Conservation (phyloP, 495 filamentous ascomycete species). For the Daldinia vernicosa region DNA sequence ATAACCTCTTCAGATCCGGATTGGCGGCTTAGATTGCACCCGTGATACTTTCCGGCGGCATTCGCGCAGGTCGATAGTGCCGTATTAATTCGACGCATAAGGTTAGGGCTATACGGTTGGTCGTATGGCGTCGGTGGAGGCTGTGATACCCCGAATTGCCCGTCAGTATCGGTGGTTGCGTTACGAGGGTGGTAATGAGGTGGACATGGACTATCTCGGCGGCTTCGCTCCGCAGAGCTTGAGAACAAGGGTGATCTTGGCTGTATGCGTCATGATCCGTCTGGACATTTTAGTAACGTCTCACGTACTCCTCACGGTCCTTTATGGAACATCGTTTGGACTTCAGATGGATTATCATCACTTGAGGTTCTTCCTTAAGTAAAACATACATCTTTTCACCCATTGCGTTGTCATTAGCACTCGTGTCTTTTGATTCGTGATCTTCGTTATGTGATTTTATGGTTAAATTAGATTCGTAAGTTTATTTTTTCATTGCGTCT, state of each 20-base stretch:
- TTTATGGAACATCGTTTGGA: background rate
- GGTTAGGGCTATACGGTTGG: conserved; percentile 28
- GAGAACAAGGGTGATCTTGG: conserved; percentile 8
- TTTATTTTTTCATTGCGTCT: conserved; percentile 57
- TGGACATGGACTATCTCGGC: background rate
- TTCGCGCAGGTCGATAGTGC: conserved; percentile 72
- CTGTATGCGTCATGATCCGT: conserved; percentile 16
- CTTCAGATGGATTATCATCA: background rate
- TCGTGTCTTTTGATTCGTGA: background rate
- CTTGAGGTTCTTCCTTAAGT: conserved; percentile 10
- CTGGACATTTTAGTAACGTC: background rate
- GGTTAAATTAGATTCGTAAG: background rate
- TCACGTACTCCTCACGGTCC: background rate
- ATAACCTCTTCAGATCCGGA: conserved; percentile 28
- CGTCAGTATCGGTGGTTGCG: conserved; percentile 9
- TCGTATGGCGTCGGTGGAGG: conserved; percentile 7
- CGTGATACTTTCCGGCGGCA: conserved; percentile 49
- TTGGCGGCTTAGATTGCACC: conserved; percentile 46
- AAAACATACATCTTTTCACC: conserved; percentile 13
- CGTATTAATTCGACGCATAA: conserved; percentile 54
- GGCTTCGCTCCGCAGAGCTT: background rate
- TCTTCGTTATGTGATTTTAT: background rate
- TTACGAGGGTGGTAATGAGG: conserved; percentile 14
- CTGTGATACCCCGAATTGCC: conserved; percentile 33
- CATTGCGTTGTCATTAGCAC: background rate